Conservation (phyloP, 768 basidiomycete genomes). For the Lyophyllum atratum region DNA sequence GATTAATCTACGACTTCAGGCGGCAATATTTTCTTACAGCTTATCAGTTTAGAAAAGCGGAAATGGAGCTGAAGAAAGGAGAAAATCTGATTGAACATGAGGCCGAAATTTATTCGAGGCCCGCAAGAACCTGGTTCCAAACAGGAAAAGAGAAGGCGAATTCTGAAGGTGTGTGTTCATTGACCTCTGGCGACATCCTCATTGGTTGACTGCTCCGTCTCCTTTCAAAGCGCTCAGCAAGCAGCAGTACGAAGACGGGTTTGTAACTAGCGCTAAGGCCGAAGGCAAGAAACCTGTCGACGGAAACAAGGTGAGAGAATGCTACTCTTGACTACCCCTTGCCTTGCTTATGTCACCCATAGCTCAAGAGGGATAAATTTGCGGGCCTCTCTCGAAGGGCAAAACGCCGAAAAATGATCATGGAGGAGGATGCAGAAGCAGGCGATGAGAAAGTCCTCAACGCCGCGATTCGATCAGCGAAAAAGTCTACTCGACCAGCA, state of each 20-base stretch:
- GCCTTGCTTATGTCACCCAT: constrained; percentile 8
- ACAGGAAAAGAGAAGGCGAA: constrained; percentile 77
- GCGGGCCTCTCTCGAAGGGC: constrained; percentile 84
- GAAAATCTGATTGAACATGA: constrained; percentile 95
- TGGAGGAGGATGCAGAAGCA: constrained; percentile 73
- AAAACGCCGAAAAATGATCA: constrained; percentile 86
- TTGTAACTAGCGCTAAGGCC: constrained; percentile 35
- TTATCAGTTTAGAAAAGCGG: constrained; percentile 77
- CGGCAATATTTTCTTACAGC: constrained; percentile 6
- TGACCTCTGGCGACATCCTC: constrained; percentile 2
- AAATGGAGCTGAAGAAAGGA: constrained; percentile 95
- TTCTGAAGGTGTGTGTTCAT: constrained; percentile 65
- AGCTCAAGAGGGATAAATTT: constrained; percentile 79
- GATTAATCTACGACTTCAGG: constrained; percentile 15
- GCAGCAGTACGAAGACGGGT: constrained; percentile 65
- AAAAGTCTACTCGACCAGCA: constrained; percentile 70
- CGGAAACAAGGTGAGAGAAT: constrained; percentile 40
- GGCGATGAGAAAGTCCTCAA: constrained; percentile 56
- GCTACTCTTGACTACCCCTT: neutral
- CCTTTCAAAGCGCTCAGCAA: constrained; percentile 67
- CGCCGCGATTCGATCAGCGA: constrained; percentile 85
- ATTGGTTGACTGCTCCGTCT: neutral
- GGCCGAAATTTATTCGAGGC: constrained; percentile 89
- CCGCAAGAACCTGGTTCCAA: constrained; percentile 99
- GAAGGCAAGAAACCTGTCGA: constrained; percentile 39